Evolutionary conservation across 305 asterid genomes (phyloP).

Genomic region (Fraxinus floribunda): DNA sequence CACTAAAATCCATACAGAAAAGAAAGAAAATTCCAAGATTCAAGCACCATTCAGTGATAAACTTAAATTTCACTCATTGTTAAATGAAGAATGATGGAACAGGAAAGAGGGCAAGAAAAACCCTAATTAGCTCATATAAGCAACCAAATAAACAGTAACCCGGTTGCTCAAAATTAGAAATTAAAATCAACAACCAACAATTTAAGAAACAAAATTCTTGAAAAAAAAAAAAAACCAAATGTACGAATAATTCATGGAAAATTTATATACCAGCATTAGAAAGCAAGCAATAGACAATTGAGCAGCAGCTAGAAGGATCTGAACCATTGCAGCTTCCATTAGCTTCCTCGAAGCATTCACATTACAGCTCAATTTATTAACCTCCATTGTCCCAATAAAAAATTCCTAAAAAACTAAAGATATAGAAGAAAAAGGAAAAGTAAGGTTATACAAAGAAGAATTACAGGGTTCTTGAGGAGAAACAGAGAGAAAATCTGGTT

Average conservation of each 20-base stretch:
- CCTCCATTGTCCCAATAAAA: constrained; percentile 37
- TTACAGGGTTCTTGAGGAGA: not conserved
- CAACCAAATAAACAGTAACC: constrained; percentile 9
- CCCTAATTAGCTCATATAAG: not conserved
- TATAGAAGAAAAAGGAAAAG: not conserved
- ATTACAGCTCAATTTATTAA: constrained; percentile 33
- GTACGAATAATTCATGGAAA: not conserved
- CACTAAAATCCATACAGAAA: not conserved
- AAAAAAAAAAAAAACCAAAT: not conserved
- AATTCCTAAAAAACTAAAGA: not conserved
- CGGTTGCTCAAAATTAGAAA: constrained; percentile 17
- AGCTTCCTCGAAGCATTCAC: constrained; percentile 22
- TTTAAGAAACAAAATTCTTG: constrained; percentile 26
- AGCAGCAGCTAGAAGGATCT: constrained; percentile 34
- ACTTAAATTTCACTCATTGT: constrained; percentile 1
- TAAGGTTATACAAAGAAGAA: not conserved
- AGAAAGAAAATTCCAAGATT: not conserved
- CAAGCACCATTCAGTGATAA: not conserved
- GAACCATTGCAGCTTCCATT: constrained; percentile 31
- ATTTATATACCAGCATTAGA: constrained; percentile 45
- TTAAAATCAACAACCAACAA: constrained; percentile 25
- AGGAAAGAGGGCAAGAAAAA: not conserved
- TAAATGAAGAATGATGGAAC: not conserved
- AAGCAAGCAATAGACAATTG: constrained; percentile 40
- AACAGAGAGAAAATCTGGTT: not conserved